These are phyloP conservation scores for Aspergillus ibericus DNA, from an alignment of 2,329 filamentous ascomycete genomes.

Conservation along the genomic window DNA sequence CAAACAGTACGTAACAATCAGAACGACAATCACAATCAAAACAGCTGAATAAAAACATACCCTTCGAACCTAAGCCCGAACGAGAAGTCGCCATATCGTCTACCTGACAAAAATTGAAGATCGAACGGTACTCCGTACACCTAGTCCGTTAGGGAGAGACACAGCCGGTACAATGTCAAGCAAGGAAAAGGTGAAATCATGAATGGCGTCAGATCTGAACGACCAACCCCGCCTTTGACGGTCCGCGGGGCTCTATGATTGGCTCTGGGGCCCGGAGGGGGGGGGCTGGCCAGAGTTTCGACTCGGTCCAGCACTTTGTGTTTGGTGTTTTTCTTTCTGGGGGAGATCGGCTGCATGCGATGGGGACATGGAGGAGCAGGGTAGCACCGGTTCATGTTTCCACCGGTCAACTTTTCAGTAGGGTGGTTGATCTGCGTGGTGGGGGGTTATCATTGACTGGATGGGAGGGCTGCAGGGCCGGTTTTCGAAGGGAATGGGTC, in stretches of 20 bases:
- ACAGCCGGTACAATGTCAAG: background rate
- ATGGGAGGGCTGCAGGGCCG: background rate
- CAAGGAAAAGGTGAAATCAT: conserved; percentile 17
- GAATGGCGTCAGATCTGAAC: conserved; percentile 24
- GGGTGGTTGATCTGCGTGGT: background rate
- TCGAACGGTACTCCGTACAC: background rate
- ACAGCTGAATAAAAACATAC: background rate
- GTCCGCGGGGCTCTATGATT: conserved; percentile 11
- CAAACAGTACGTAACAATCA: too few species aligned
- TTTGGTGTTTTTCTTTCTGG: background rate
- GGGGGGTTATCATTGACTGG: background rate
- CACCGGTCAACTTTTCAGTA: background rate
- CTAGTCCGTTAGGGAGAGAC: background rate
- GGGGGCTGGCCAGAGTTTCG: conserved; percentile 6
- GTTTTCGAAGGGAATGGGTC: background rate
- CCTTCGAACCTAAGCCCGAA: background rate
- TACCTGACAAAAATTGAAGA: background rate
- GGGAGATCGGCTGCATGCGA: background rate
- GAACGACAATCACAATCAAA: too few species aligned
- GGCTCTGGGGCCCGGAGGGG: background rate
- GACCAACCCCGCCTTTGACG: conserved; percentile 16
- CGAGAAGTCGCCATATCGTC: background rate
- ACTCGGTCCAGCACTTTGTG: background rate
- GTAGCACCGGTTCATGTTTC: background rate
- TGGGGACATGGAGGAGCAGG: background rate